Percentiles rank a stretch among this genome's conserved stretches.
Conservation (phyloP, 768 basidiomycete species). For the Xerocomellus intermedius region DNA sequence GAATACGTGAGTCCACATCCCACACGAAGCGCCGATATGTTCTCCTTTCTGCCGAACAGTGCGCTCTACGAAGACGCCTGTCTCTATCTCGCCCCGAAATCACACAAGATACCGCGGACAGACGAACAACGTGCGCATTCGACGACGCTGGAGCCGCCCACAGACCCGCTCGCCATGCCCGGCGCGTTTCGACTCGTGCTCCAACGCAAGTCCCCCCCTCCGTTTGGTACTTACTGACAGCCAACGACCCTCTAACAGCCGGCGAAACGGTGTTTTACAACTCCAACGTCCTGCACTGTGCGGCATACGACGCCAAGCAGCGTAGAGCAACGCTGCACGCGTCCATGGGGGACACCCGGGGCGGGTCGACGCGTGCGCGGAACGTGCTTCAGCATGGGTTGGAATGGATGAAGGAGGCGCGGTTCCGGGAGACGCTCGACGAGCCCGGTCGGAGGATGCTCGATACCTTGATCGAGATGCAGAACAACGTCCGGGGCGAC, state of each 20-base stretch:
- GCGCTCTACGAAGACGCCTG: constrained; percentile 69
- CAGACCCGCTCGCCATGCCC: constrained; percentile 67
- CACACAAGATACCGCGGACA: constrained; percentile 58
- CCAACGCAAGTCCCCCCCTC: constrained; percentile 42
- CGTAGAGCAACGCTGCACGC: constrained; percentile 69
- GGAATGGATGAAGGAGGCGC: constrained; percentile 59
- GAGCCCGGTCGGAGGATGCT: constrained; percentile 53
- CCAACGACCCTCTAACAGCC: constrained; percentile 28
- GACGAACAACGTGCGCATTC: constrained; percentile 58
- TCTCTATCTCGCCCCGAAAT: constrained; percentile 68
- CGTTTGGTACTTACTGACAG: background rate
- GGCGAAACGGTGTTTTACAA: constrained; percentile 82
- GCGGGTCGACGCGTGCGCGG: constrained; percentile 61
- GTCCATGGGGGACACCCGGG: constrained; percentile 59
- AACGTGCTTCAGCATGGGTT: constrained; percentile 77
- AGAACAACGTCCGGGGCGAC: constrained; percentile 38
- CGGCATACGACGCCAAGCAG: constrained; percentile 50
- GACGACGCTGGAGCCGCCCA: constrained; percentile 46
- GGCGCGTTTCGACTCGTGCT: constrained; percentile 56
- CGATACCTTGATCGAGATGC: constrained; percentile 54
- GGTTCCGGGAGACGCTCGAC: constrained; percentile 47
- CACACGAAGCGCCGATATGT: background rate
- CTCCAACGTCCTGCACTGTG: constrained; percentile 76
- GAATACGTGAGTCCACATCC: constrained; percentile 59
- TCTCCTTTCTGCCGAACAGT: constrained; percentile 30